These are phyloP conservation scores for Stentor roeselii DNA, from an alignment of 73 alveolate genomes.

Conservation along the genomic window DNA sequence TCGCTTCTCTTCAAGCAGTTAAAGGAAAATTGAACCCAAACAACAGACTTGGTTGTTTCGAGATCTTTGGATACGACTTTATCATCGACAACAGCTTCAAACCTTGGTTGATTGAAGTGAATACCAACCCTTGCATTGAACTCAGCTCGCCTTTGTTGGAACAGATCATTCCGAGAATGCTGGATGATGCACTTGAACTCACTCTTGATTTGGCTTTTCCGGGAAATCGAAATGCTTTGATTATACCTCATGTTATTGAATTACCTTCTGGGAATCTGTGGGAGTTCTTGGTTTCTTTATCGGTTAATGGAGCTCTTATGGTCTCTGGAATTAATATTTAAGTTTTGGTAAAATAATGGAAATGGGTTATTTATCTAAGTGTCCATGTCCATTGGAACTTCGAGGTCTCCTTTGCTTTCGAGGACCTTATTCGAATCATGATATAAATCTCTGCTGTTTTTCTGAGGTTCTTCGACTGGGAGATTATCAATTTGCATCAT, in stretches of 20 bases:
- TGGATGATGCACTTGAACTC: conserved; percentile 76
- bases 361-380: too few relatives aligned
- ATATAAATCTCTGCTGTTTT: too few relatives aligned
- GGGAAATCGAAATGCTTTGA: conserved; percentile 5
- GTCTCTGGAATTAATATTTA: not conserved
- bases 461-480: too few relatives aligned
- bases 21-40: conserved; percentile 59
- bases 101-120: conserved; percentile 23
- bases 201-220: conserved; percentile 54
- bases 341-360: too few relatives aligned
- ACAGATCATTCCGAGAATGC: conserved; percentile 83
- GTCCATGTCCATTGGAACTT: too few relatives aligned
- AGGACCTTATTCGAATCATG: too few relatives aligned
- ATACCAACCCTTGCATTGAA: conserved; percentile 56
- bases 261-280: not conserved
- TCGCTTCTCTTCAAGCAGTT: conserved; percentile 68
- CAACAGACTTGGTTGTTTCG: conserved; percentile 77
- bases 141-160: conserved; percentile 63
- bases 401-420: too few relatives aligned
- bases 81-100: not conserved
- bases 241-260: not conserved
- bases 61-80: conserved; percentile 47
- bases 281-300: conserved; percentile 19
- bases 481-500: too few relatives aligned
- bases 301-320: not conserved